These are phyloP conservation scores for Heritiera fomes DNA, from an alignment of 345 rosid species.

Conservation along the genomic window DNA sequence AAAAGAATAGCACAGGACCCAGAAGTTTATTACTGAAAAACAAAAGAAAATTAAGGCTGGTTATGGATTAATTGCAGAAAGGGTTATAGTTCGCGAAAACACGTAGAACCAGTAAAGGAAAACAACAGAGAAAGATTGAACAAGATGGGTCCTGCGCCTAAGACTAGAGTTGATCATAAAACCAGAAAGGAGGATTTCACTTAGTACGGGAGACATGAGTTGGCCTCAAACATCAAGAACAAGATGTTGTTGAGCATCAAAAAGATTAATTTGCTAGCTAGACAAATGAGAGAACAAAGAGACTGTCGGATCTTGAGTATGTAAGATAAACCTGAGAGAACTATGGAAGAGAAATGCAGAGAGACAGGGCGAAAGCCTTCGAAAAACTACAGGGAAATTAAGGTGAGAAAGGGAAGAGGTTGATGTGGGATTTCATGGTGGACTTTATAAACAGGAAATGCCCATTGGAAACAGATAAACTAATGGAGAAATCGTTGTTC, in stretches of 20 bases:
- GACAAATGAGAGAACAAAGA: background rate
- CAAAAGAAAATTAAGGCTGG: background rate
- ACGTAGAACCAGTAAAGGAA: constrained; percentile 97
- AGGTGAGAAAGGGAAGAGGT: constrained; percentile 31
- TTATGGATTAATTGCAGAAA: background rate
- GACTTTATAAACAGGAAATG: constrained; percentile 32
- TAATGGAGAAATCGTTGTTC: background rate
- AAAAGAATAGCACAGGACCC: constrained; percentile 35
- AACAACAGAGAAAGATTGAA: constrained; percentile 98
- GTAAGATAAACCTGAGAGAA: background rate
- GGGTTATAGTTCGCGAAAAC: constrained; percentile 56
- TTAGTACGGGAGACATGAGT: constrained; percentile 89
- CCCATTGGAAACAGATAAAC: constrained; percentile 18
- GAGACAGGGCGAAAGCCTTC: too few species aligned
- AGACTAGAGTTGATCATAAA: constrained; percentile 80
- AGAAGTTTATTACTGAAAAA: background rate
- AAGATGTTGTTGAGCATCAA: constrained; percentile 43
- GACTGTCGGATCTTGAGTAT: background rate
- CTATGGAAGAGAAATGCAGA: background rate
- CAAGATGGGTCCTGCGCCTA: constrained; percentile 90
- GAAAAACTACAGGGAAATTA: background rate
- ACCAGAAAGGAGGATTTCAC: constrained; percentile 80
- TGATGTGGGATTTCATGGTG: constrained; percentile 20
- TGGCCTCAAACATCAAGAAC: constrained; percentile 40
- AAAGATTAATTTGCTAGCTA: background rate